Conservation (phyloP, 495 filamentous ascomycete genomes). For the Astrothelium subdiscretum region DNA sequence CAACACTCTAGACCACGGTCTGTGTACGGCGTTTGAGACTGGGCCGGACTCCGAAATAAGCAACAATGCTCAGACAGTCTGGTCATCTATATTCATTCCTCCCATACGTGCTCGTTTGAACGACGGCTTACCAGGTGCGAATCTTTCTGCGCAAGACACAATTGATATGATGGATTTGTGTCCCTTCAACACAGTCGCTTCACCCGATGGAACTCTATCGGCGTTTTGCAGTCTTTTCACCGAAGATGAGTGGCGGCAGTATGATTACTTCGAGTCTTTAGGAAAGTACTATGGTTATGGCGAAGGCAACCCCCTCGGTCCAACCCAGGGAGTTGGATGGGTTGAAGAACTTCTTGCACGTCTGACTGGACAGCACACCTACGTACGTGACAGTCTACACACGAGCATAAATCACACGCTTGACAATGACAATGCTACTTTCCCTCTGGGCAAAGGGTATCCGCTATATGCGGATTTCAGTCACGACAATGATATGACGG, state of each 20-base stretch:
- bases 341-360: conserved; percentile 78
- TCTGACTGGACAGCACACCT: conserved; percentile 48
- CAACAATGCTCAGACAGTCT: conserved; percentile 38
- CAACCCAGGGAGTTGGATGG: conserved; percentile 74
- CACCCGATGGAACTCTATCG: conserved; percentile 34
- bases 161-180: conserved; percentile 76
- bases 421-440: conserved; percentile 47
- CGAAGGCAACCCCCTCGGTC: conserved; percentile 60
- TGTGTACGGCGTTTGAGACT: conserved; percentile 53
- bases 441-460: conserved; percentile 46
- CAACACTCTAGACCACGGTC: conserved; percentile 63
- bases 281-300: conserved; percentile 73
- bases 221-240: conserved; percentile 66
- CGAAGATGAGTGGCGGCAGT: conserved; percentile 53
- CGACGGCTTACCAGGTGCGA: conserved; percentile 45
- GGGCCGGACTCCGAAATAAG: conserved; percentile 36
- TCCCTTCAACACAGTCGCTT: conserved; percentile 63
- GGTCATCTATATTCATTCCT: conserved; percentile 45
- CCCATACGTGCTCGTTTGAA: conserved; percentile 53
- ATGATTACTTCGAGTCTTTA: conserved; percentile 65
- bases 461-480: conserved; percentile 72
- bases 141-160: conserved; percentile 45
- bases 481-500: conserved; percentile 75
- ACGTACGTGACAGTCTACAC: conserved; percentile 9
- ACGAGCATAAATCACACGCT: conserved; percentile 66